A percentile compares a stretch with the other conserved stretches of the same genome.
Conservation (phyloP, 495 filamentous ascomycete species). For the Neurospora sp. region DNA sequence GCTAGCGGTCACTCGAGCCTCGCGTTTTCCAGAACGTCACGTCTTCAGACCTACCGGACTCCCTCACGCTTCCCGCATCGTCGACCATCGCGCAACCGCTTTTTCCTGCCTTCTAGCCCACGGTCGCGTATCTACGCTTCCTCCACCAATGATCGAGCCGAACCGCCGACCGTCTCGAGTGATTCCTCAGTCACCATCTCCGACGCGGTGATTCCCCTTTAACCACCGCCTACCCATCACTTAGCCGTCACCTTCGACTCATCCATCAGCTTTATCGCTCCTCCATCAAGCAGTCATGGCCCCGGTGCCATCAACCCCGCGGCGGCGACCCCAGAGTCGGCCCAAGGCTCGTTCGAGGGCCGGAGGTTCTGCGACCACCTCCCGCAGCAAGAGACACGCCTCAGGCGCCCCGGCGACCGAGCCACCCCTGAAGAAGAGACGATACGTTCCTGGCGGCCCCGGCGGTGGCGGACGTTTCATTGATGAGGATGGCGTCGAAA, state of each 20-base stretch:
- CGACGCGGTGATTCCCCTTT: slow-evolving; percentile 5
- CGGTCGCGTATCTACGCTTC: slow-evolving; percentile 9
- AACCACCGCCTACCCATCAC: neutral
- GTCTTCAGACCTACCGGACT: slow-evolving; percentile 13
- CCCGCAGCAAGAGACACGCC: slow-evolving; percentile 27
- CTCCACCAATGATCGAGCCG: slow-evolving; percentile 8
- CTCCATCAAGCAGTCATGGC: slow-evolving; percentile 23
- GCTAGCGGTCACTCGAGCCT: slow-evolving; percentile 5
- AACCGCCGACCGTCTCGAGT: slow-evolving; percentile 7
- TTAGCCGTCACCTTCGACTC: slow-evolving; percentile 1
- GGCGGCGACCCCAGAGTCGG: slow-evolving; percentile 27
- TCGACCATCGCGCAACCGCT: slow-evolving; percentile 11
- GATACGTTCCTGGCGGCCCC: slow-evolving; percentile 67
- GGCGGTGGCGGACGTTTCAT: slow-evolving; percentile 72
- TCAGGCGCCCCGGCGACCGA: slow-evolving; percentile 36
- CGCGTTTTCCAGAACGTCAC: slow-evolving; percentile 28
- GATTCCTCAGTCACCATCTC: slow-evolving; percentile 13
- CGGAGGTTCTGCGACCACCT: slow-evolving; percentile 26
- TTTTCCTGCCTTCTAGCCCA: slow-evolving; percentile 7
- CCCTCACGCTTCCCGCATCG: slow-evolving; percentile 13
- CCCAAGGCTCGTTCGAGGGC: slow-evolving; percentile 33
- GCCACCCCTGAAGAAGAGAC: slow-evolving; percentile 41
- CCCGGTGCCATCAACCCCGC: slow-evolving; percentile 31
- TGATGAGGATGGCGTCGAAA: slow-evolving; percentile 49
- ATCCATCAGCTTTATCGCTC: neutral